A percentile compares a stretch with the other conserved stretches of the same genome.
Conservation (phyloP, 768 basidiomycete species). For the Boletus barrowsii region DNA sequence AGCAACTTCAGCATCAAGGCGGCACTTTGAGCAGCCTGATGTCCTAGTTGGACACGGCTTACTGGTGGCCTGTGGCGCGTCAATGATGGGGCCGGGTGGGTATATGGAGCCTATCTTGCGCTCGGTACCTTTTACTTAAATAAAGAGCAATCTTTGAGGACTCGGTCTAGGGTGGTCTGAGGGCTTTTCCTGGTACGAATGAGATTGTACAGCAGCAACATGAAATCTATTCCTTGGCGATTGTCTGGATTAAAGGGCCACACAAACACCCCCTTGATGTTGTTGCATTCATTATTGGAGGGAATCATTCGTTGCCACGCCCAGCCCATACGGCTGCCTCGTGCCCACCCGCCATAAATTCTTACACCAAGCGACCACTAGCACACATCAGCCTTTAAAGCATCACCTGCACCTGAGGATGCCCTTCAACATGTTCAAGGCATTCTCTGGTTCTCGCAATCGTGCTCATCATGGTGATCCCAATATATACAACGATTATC, state of each 20-base stretch:
- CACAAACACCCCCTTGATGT: slow-evolving; percentile 5
- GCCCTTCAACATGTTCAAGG: slow-evolving; percentile 39
- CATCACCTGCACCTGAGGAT: slow-evolving; percentile 26
- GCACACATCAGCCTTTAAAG: slow-evolving; percentile 17
- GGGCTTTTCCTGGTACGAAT: background rate
- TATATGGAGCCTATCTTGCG: slow-evolving; percentile 1
- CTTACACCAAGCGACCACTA: slow-evolving; percentile 10
- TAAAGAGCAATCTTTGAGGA: background rate
- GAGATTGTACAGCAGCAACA: background rate
- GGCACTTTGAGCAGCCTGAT: slow-evolving; percentile 7
- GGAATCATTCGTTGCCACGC: slow-evolving; percentile 23
- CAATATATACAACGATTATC: slow-evolving; percentile 23
- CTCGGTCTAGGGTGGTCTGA: background rate
- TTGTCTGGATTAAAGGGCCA: background rate
- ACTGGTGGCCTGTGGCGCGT: slow-evolving; percentile 11
- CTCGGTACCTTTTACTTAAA: background rate
- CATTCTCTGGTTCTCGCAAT: slow-evolving; percentile 33
- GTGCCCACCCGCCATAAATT: slow-evolving; percentile 29
- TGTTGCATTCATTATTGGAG: background rate
- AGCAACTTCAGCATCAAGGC: slow-evolving; percentile 48
- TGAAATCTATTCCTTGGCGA: background rate
- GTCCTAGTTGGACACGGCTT: slow-evolving; percentile 8
- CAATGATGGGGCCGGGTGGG: slow-evolving; percentile 4
- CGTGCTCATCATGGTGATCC: slow-evolving; percentile 27
- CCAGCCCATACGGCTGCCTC: slow-evolving; percentile 34